Conservation (phyloP, 495 filamentous ascomycete species). For the Trichoderma gamsii region DNA sequence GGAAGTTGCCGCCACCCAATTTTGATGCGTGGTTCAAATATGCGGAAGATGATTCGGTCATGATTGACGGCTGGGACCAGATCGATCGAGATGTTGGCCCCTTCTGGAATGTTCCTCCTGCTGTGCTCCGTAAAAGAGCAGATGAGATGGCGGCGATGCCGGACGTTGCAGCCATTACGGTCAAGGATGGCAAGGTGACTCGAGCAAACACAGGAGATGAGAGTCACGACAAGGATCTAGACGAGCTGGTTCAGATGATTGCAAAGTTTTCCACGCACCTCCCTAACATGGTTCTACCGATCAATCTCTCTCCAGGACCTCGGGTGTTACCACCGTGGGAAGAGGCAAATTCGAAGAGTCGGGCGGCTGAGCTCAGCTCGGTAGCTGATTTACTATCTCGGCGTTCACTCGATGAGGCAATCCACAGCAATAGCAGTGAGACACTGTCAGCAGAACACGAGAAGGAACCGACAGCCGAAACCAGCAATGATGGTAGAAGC, state of each 20-base stretch:
- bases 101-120: slow-evolving; percentile 64
- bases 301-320: slow-evolving; percentile 77
- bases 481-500: neutral
- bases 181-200: slow-evolving; percentile 45
- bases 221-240: slow-evolving; percentile 49
- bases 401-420: slow-evolving; percentile 5
- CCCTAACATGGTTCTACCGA: slow-evolving; percentile 73
- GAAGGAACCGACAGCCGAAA: neutral
- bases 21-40: slow-evolving; percentile 74
- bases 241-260: slow-evolving; percentile 60
- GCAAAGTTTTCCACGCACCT: slow-evolving; percentile 61
- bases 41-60: slow-evolving; percentile 55
- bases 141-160: slow-evolving; percentile 33
- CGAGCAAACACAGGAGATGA: slow-evolving; percentile 37
- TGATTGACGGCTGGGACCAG: slow-evolving; percentile 72
- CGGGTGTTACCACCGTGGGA: slow-evolving; percentile 66
- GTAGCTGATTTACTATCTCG: slow-evolving; percentile 11
- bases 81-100: slow-evolving; percentile 64
- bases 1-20: slow-evolving; percentile 52
- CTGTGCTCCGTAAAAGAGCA: slow-evolving; percentile 47
- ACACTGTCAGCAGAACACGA: neutral
- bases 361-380: slow-evolving; percentile 10
- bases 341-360: slow-evolving; percentile 23
- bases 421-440: neutral
- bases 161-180: slow-evolving; percentile 32